These are phyloP conservation scores for Coemansia sp. DNA, from an alignment of 192 early-diverging fungal genomes.

Conservation along the genomic window DNA sequence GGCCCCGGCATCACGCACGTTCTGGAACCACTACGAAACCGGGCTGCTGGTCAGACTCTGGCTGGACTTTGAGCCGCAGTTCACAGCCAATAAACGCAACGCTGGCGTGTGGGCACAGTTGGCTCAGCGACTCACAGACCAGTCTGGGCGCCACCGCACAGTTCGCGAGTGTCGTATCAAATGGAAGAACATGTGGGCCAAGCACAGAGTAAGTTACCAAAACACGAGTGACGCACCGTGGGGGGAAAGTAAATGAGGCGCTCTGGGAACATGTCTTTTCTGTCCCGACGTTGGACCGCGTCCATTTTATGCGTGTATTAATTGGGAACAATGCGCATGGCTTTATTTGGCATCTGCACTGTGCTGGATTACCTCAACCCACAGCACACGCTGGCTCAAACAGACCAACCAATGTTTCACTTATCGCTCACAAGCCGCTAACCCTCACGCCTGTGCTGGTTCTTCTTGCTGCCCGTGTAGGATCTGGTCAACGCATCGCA, in stretches of 20 bases:
- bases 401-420: too few species aligned
- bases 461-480: slow-evolving; percentile 26
- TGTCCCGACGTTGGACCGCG: too few species aligned
- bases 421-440: too few species aligned
- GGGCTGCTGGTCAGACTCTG: slow-evolving; percentile 48
- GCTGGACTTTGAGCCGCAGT: slow-evolving; percentile 49
- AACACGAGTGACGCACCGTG: too few species aligned
- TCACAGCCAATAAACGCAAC: slow-evolving; percentile 51
- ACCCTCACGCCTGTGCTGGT: too few species aligned
- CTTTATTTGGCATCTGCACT: too few species aligned
- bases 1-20: slow-evolving; percentile 44
- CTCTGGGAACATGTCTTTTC: too few species aligned
- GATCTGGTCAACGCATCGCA: slow-evolving; percentile 46
- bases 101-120: slow-evolving; percentile 51
- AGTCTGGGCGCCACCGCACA: slow-evolving; percentile 38
- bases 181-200: slow-evolving; percentile 55
- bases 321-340: too few species aligned
- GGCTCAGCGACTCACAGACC: slow-evolving; percentile 42
- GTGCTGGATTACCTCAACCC: too few species aligned
- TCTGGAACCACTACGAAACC: slow-evolving; percentile 52
- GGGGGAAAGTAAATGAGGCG: too few species aligned
- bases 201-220: slow-evolving; percentile 53
- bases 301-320: too few species aligned
- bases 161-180: slow-evolving; percentile 53
- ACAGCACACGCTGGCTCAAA: too few species aligned